Conservation (phyloP, 1,139 yeast species). For the Hansenula anomala region DNA sequence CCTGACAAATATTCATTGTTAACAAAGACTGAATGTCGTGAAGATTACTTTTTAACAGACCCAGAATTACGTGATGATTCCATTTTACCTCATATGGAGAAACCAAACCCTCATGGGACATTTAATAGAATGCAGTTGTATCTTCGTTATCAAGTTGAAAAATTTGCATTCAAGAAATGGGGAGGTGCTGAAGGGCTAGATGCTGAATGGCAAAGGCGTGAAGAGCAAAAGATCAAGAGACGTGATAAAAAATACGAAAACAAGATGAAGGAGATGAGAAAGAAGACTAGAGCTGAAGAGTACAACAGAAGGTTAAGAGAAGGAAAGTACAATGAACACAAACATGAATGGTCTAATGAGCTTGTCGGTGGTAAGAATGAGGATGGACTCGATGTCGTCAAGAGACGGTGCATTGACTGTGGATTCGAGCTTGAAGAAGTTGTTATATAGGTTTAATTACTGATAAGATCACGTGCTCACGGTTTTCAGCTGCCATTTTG, state of each 20-base stretch:
- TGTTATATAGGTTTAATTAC: slow-evolving; percentile 1
- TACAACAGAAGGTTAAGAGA: slow-evolving; percentile 65
- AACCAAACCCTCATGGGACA: slow-evolving; percentile 89
- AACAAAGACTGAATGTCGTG: slow-evolving; percentile 93
- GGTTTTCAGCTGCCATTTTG: too few relatives aligned
- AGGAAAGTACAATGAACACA: slow-evolving; percentile 48
- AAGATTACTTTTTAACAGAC: slow-evolving; percentile 88
- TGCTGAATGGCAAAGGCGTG: slow-evolving; percentile 86
- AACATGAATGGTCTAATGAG: slow-evolving; percentile 75
- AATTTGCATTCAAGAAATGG: slow-evolving; percentile 92
- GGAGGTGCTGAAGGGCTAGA: slow-evolving; percentile 86
- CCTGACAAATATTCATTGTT: slow-evolving; percentile 89
- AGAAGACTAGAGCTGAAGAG: slow-evolving; percentile 89
- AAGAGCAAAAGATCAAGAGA: slow-evolving; percentile 62
- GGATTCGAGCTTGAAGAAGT: slow-evolving; percentile 83
- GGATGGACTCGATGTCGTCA: slow-evolving; percentile 42
- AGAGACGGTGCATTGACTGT: slow-evolving; percentile 70
- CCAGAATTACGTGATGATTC: slow-evolving; percentile 76
- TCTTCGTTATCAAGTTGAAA: slow-evolving; percentile 85
- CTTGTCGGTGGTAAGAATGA: slow-evolving; percentile 33
- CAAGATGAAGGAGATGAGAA: slow-evolving; percentile 78
- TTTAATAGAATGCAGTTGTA: slow-evolving; percentile 92
- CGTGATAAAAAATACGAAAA: slow-evolving; percentile 76
- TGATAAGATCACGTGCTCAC: too few relatives aligned
- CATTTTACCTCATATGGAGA: slow-evolving; percentile 72